phyloP scores from a whole-genome alignment of 805 yeast genomes.

The Zygotorulaspora florentina region DNA sequence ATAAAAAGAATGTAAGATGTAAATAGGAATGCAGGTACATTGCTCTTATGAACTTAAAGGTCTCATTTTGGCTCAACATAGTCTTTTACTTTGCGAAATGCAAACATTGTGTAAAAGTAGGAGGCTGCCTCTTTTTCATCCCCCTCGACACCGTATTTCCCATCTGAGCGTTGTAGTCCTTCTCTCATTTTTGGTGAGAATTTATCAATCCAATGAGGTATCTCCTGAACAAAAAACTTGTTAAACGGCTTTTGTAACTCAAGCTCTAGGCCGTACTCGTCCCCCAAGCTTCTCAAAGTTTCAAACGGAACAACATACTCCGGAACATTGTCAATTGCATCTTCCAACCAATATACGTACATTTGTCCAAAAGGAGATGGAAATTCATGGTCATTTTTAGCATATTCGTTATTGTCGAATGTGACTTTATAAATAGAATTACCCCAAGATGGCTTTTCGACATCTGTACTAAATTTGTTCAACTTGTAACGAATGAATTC shows the following conservation, averaged over 20 bases:
- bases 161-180: slow-evolving; percentile 71
- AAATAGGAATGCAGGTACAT: slow-evolving; percentile 6
- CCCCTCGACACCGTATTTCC: slow-evolving; percentile 81
- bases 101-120: slow-evolving; percentile 82
- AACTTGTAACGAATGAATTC: slow-evolving; percentile 74
- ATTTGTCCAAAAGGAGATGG: slow-evolving; percentile 75
- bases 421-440: slow-evolving; percentile 77
- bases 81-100: slow-evolving; percentile 58
- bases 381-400: slow-evolving; percentile 68
- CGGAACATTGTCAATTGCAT: slow-evolving; percentile 95
- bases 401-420: slow-evolving; percentile 63
- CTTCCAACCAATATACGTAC: slow-evolving; percentile 76
- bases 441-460: slow-evolving; percentile 67
- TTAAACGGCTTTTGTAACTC: slow-evolving; percentile 71
- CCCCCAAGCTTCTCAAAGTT: slow-evolving; percentile 74
- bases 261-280: slow-evolving; percentile 72
- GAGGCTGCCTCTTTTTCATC: slow-evolving; percentile 84
- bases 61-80: slow-evolving; percentile 10
- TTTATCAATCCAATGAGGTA: slow-evolving; percentile 57
- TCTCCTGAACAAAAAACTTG: slow-evolving; percentile 76
- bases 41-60: background rate
- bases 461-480: slow-evolving; percentile 44
- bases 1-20: background rate
- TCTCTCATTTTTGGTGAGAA: slow-evolving; percentile 60
- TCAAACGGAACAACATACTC: slow-evolving; percentile 97